These are phyloP conservation scores for Aspergillus taichungensis DNA, from an alignment of 495 filamentous ascomycete genomes.

Conservation along the genomic window DNA sequence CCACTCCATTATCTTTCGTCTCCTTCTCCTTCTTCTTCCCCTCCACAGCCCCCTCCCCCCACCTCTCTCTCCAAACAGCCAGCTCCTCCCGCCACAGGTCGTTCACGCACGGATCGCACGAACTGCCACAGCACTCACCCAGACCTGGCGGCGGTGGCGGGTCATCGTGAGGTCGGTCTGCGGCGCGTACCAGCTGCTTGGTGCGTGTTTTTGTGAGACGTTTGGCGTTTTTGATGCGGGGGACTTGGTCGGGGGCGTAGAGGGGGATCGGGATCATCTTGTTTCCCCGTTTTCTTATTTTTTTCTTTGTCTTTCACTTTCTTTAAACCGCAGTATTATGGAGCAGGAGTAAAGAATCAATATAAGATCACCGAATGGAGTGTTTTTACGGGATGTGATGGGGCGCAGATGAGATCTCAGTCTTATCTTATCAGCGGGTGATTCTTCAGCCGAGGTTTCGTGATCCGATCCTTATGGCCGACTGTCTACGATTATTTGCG, in stretches of 20 bases:
- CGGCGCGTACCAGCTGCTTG: conserved; percentile 32
- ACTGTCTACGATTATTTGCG: too few species aligned
- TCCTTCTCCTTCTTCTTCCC: conserved; percentile 4
- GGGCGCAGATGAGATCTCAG: too few species aligned
- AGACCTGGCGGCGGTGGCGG: conserved; percentile 30
- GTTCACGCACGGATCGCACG: conserved; percentile 36
- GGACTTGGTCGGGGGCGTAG: conserved; percentile 18
- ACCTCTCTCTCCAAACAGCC: conserved; percentile 31
- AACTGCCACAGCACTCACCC: conserved; percentile 34
- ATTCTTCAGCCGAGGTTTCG: too few species aligned
- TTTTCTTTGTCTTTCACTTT: too few species aligned
- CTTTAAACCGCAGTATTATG: too few species aligned
- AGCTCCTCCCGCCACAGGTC: conserved; percentile 34
- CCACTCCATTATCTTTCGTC: conserved; percentile 6
- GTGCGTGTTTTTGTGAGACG: conserved; percentile 26
- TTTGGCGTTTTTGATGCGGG: conserved; percentile 25
- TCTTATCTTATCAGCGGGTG: too few species aligned
- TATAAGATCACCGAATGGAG: too few species aligned
- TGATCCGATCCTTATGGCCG: too few species aligned
- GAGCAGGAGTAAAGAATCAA: too few species aligned
- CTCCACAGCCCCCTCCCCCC: conserved; percentile 23
- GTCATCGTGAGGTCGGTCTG: conserved; percentile 23
- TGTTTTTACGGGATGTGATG: too few species aligned
- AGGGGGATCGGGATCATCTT: too few species aligned
- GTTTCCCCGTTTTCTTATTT: too few species aligned